A percentile compares a stretch with the other conserved stretches of the same genome.
Evolutionary conservation across 257 asterid genomes (phyloP).

Genomic region (Solanum pimpinellifolium): DNA sequence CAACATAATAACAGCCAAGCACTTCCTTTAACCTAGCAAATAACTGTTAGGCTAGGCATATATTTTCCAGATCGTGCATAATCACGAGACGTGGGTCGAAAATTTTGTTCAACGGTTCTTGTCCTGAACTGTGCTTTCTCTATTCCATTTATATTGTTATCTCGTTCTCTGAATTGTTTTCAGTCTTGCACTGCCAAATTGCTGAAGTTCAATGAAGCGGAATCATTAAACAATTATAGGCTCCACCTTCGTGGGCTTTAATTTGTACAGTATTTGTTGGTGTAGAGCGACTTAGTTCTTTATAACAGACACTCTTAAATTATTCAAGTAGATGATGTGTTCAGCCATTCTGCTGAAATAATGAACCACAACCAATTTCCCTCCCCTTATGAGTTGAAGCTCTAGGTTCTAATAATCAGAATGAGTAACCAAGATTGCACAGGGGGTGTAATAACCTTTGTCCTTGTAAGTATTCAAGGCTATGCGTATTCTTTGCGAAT

Average conservation of each 20-base stretch:
- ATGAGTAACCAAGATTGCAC: background rate
- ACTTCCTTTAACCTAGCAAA: background rate
- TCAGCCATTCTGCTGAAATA: background rate
- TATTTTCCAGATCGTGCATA: background rate
- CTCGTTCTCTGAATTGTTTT: background rate
- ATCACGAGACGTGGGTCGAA: background rate
- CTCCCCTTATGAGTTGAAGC: background rate
- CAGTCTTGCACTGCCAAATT: background rate
- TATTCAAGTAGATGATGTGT: background rate
- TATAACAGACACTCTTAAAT: background rate
- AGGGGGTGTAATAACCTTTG: background rate
- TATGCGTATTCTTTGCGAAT: background rate
- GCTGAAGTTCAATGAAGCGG: background rate
- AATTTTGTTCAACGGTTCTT: background rate
- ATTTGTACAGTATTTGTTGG: background rate
- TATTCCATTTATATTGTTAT: background rate
- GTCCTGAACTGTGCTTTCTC: background rate
- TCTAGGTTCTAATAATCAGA: background rate
- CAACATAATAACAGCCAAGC: background rate
- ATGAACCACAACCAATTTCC: background rate
- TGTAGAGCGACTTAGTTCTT: background rate
- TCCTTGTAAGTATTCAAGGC: background rate
- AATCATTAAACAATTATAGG: background rate
- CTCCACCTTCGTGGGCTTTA: background rate
- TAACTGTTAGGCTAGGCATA: background rate